These are phyloP conservation scores for Penicillium hesseltinei DNA, from an alignment of 2,329 filamentous ascomycete genomes.

Conservation along the genomic window DNA sequence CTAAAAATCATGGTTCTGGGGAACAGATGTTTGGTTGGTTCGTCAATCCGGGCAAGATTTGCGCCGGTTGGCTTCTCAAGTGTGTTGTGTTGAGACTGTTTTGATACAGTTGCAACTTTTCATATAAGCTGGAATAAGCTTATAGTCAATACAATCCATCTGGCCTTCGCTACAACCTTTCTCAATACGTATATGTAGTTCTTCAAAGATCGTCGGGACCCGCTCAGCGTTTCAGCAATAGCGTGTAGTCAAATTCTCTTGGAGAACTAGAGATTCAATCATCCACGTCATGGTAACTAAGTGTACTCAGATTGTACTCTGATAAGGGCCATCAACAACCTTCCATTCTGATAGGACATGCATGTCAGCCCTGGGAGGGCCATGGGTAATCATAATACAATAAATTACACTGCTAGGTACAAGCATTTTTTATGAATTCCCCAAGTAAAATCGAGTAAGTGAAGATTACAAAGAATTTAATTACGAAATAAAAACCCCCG, in stretches of 20 bases:
- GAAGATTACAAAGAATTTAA: neutral
- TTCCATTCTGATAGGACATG: neutral
- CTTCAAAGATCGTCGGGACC: neutral
- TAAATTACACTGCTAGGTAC: neutral
- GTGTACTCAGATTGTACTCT: neutral
- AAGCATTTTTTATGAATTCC: neutral
- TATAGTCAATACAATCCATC: constrained; percentile 38
- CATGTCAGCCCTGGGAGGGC: neutral
- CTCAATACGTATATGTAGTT: neutral
- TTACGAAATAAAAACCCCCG: neutral
- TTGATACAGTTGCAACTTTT: constrained; percentile 39
- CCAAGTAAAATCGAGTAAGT: neutral
- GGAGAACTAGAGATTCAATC: neutral
- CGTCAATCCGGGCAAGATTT: constrained; percentile 30
- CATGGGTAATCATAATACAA: neutral
- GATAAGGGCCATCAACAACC: neutral
- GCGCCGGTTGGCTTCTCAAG: constrained; percentile 30
- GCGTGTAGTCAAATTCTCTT: constrained; percentile 7
- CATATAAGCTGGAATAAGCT: constrained; percentile 35
- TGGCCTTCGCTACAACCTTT: constrained; percentile 26
- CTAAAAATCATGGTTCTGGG: constrained; percentile 63
- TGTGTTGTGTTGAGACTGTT: constrained; percentile 33
- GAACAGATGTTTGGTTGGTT: constrained; percentile 47
- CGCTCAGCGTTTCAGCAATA: constrained; percentile 1
- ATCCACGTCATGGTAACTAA: neutral